phyloP scores from a whole-genome alignment of 495 filamentous ascomycete genomes.

The Recurvomyces mirabilis region DNA sequence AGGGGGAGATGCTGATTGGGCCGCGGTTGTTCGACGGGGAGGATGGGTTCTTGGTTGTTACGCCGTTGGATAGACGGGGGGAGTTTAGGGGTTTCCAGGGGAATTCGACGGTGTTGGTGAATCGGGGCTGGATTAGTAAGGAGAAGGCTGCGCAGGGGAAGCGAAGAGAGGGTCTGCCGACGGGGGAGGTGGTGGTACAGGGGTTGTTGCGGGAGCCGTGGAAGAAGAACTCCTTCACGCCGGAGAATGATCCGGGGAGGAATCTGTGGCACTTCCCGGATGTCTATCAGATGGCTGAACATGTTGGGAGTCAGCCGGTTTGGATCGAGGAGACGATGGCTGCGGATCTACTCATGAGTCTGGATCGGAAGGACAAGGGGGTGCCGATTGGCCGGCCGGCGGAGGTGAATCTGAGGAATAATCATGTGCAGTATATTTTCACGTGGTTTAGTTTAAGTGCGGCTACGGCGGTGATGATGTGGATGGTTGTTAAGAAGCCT shows the following conservation, averaged over 20 bases:
- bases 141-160: conserved; percentile 51
- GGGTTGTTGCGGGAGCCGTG: conserved; percentile 80
- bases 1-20: conserved; percentile 90
- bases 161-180: conserved; percentile 48
- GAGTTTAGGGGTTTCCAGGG: conserved; percentile 22
- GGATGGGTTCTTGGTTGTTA: conserved; percentile 82
- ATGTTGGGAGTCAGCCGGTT: conserved; percentile 73
- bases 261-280: conserved; percentile 92
- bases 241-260: conserved; percentile 68
- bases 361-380: conserved; percentile 64
- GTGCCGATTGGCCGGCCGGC: conserved; percentile 84
- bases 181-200: conserved; percentile 61
- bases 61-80: conserved; percentile 62
- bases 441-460: conserved; percentile 88
- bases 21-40: conserved; percentile 80
- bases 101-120: conserved; percentile 57
- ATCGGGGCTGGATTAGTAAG: conserved; percentile 81
- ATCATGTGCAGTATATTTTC: conserved; percentile 85
- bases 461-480: conserved; percentile 89
- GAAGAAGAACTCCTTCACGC: conserved; percentile 97
- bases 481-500: conserved; percentile 50
- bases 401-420: conserved; percentile 89
- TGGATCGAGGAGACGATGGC: conserved; percentile 96
- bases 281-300: conserved; percentile 79
- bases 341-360: conserved; percentile 60